Percentiles rank a stretch among this genome's conserved stretches.
Evolutionary conservation across 345 rosid genomes (phyloP).

Genomic region (Schrenkiella parvula): DNA sequence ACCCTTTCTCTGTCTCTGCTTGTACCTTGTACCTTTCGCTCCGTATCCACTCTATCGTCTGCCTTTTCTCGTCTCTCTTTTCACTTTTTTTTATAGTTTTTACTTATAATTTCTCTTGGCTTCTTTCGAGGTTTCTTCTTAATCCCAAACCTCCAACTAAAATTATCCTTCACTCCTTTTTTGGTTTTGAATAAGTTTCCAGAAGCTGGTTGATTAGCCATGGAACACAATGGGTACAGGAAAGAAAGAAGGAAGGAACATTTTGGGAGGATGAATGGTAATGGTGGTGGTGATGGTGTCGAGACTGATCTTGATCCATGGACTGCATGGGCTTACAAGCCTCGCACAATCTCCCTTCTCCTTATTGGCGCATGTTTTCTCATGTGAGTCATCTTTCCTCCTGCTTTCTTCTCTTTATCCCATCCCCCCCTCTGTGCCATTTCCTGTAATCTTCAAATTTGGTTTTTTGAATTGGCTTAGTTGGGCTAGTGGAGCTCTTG

Average conservation of each 20-base stretch:
- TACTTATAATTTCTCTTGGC: neutral
- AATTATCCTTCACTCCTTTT: neutral
- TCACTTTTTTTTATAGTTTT: neutral
- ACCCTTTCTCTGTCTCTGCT: slow-evolving; percentile 23
- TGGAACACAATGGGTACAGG: slow-evolving; percentile 64
- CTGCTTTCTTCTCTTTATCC: neutral
- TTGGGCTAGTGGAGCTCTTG: slow-evolving; percentile 98
- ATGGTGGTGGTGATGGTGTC: slow-evolving; percentile 41
- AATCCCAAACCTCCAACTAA: neutral
- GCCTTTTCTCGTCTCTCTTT: slow-evolving; percentile 11
- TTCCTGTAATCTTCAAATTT: neutral
- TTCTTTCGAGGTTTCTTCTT: neutral
- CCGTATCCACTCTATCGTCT: slow-evolving; percentile 17
- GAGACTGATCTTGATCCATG: slow-evolving; percentile 87
- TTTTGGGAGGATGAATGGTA: slow-evolving; percentile 56
- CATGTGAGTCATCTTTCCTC: slow-evolving; percentile 55
- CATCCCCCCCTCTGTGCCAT: neutral
- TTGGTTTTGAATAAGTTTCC: neutral
- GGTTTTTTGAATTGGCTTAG: slow-evolving; percentile 36
- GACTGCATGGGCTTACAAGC: slow-evolving; percentile 99
- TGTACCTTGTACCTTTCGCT: slow-evolving; percentile 18
- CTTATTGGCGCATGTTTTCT: slow-evolving; percentile 91
- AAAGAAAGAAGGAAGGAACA: slow-evolving; percentile 51
- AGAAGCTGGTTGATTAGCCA: slow-evolving; percentile 24
- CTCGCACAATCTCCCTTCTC: slow-evolving; percentile 84